These are phyloP conservation scores for Syncephalastrum contaminatum DNA, from an alignment of 371 early-diverging fungal species.

Conservation along the genomic window DNA sequence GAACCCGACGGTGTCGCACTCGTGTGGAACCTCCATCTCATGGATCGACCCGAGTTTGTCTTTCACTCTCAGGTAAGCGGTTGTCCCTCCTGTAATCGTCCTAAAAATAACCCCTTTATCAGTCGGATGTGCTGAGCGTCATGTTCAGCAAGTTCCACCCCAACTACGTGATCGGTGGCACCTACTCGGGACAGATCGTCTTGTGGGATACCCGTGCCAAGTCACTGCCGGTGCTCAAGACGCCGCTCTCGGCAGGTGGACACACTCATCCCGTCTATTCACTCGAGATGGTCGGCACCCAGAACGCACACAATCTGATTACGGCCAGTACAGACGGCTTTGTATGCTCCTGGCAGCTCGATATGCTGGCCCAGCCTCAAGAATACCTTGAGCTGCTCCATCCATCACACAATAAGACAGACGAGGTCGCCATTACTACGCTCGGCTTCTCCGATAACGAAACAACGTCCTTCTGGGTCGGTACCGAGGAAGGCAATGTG, in stretches of 20 bases:
- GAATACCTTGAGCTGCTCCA: constrained; percentile 72
- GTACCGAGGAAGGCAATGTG: constrained; percentile 92
- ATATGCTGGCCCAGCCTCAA: constrained; percentile 94
- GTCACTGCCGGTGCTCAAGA: constrained; percentile 78
- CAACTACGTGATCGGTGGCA: constrained; percentile 89
- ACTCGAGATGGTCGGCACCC: constrained; percentile 88
- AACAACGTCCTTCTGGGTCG: constrained; percentile 91
- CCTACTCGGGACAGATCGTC: constrained; percentile 95
- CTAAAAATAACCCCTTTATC: constrained; percentile 4
- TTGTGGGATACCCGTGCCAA: constrained; percentile 96
- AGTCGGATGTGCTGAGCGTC: constrained; percentile 90
- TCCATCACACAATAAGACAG: constrained; percentile 76
- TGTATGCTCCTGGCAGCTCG: constrained; percentile 95
- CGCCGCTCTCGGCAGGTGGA: constrained; percentile 86
- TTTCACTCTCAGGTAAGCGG: constrained; percentile 77
- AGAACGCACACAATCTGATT: constrained; percentile 90
- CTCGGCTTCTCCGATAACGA: constrained; percentile 92
- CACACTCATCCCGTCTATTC: constrained; percentile 97
- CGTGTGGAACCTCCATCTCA: constrained; percentile 90
- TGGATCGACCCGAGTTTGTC: constrained; percentile 91
- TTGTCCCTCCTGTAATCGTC: neutral
- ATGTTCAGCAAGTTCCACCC: constrained; percentile 91
- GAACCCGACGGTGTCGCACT: constrained; percentile 93
- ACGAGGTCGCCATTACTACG: constrained; percentile 90
- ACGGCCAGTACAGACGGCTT: constrained; percentile 93